Evolutionary conservation across 1,139 yeast genomes (phyloP).

Genomic region (Yamadazyma conglobata): DNA sequence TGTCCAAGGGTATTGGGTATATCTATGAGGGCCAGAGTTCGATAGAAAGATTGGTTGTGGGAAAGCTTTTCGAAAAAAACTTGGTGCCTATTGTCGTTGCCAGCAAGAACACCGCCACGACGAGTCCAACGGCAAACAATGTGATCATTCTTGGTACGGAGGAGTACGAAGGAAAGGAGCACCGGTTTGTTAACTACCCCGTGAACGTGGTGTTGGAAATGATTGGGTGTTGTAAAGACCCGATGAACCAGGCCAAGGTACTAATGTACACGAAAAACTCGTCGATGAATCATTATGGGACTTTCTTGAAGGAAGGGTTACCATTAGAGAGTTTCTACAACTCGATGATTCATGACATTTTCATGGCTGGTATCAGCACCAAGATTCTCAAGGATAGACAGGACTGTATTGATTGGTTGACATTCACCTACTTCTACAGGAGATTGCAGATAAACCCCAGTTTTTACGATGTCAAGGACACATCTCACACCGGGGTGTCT

Average conservation of each 20-base stretch:
- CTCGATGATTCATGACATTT: conserved; percentile 56
- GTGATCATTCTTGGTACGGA: conserved; percentile 73
- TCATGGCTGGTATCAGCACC: conserved; percentile 69
- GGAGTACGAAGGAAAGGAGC: conserved; percentile 69
- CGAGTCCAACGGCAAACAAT: conserved; percentile 49
- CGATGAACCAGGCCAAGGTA: conserved; percentile 30
- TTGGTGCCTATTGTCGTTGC: conserved; percentile 54
- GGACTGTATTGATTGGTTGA: conserved; percentile 87
- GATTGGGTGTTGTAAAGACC: conserved; percentile 57
- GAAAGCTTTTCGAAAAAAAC: conserved; percentile 47
- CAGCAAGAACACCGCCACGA: conserved; percentile 51
- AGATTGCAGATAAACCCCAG: conserved; percentile 81
- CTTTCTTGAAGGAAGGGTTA: conserved; percentile 68
- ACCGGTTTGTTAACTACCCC: conserved; percentile 65
- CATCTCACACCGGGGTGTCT: conserved; percentile 66
- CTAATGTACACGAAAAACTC: conserved; percentile 55
- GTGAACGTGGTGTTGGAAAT: conserved; percentile 66
- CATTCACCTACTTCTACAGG: conserved; percentile 79
- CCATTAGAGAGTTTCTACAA: conserved; percentile 82
- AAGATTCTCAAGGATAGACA: conserved; percentile 67
- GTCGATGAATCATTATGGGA: conserved; percentile 61
- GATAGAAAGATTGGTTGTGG: conserved; percentile 53
- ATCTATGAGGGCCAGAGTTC: conserved; percentile 57
- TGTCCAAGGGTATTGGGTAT: conserved; percentile 67
- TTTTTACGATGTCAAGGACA: conserved; percentile 72